Percentiles rank a stretch among this genome's conserved stretches.
Evolutionary conservation across 805 yeast genomes (phyloP).

Genomic region (Ogataea neopini): DNA sequence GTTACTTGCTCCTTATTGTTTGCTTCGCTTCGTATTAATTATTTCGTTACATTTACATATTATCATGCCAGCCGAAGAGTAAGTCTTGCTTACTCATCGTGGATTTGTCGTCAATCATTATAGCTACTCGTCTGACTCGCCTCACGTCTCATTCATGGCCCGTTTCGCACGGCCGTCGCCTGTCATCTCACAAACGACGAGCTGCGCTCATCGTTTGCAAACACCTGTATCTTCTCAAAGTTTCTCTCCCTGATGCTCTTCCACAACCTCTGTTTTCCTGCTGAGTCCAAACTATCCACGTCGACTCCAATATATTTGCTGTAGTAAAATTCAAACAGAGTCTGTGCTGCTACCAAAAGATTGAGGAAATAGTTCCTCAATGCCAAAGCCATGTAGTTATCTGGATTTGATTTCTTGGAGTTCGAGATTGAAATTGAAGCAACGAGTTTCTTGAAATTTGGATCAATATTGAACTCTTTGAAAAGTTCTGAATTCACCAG

Average conservation of each 20-base stretch:
- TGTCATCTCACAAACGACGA: no score
- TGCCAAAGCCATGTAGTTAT: slow-evolving; percentile 43
- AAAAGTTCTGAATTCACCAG: slow-evolving; percentile 46
- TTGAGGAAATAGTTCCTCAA: slow-evolving; percentile 52
- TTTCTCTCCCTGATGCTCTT: slow-evolving; percentile 52
- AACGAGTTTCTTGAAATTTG: slow-evolving; percentile 44
- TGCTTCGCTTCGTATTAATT: no score
- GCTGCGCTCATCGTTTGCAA: no score
- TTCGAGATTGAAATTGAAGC: slow-evolving; percentile 53
- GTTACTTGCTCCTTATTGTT: no score
- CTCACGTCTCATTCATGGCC: no score
- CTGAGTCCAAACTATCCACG: slow-evolving; percentile 37
- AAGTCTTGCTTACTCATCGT: no score
- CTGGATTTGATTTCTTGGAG: slow-evolving; percentile 41
- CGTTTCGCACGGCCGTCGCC: no score
- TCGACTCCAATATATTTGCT: slow-evolving; percentile 28
- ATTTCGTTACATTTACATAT: no score
- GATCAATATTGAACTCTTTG: slow-evolving; percentile 48
- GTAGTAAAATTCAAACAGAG: slow-evolving; percentile 50
- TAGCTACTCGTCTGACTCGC: no score
- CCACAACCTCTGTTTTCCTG: slow-evolving; percentile 48
- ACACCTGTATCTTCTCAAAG: slow-evolving; percentile 44
- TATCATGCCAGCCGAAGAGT: no score
- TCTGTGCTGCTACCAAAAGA: slow-evolving; percentile 55
- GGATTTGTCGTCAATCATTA: no score